These are phyloP conservation scores for maize (Zea mays) DNA, from an alignment of 176 grass and related monocot species.

Conservation along the genomic window Zm-B73-REFERENCE-NAM-5.0 NC_050096.1:285859001-285859500, in stretches of 20 bases:
- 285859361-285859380: slow-evolving; percentile 4
- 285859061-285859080: neutral
- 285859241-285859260: neutral
- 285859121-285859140: neutral
- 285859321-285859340: neutral
- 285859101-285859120: neutral
- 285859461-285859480: neutral
- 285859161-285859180: neutral
- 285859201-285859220: slow-evolving; percentile 13
- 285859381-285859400: neutral
- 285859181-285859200: neutral
- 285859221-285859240: neutral
- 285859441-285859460: neutral
- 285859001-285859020: slow-evolving; percentile 32
- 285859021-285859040: neutral
- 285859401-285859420: neutral
- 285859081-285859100: slow-evolving; percentile 2
- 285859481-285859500: neutral
- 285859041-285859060: slow-evolving; percentile 19
- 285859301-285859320: neutral
- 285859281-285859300: neutral
- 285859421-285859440: neutral
- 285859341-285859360: neutral
- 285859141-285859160: neutral
- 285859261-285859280: neutral